These are phyloP conservation scores for Mallotus japonicus DNA, from an alignment of 441 rosid genomes.

Conservation along the genomic window DNA sequence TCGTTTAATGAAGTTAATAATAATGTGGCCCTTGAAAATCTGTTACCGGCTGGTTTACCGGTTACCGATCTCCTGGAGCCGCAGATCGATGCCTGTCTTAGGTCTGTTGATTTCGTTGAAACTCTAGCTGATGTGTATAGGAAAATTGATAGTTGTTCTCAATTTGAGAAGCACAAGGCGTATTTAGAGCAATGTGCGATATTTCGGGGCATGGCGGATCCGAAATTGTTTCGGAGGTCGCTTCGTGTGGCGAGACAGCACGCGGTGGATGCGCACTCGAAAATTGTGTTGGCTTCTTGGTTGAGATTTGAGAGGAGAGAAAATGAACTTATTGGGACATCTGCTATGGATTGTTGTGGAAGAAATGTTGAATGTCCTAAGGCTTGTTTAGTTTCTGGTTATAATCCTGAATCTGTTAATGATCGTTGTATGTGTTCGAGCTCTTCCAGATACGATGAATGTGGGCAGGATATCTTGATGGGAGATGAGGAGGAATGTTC, in stretches of 20 bases:
- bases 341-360: constrained; percentile 82
- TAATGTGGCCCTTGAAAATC: constrained; percentile 33
- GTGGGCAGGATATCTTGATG: constrained; percentile 29
- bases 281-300: constrained; percentile 82
- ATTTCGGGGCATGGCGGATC: constrained; percentile 65
- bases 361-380: constrained; percentile 80
- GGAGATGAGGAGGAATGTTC: constrained; percentile 49
- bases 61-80: constrained; percentile 72
- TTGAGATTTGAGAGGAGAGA: constrained; percentile 89
- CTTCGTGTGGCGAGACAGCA: constrained; percentile 72
- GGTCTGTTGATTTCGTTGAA: constrained; percentile 62
- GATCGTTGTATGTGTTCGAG: constrained; percentile 65
- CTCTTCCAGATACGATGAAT: constrained; percentile 28
- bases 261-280: constrained; percentile 70
- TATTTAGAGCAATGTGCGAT: constrained; percentile 72
- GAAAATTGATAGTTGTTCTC: constrained; percentile 49
- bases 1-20: constrained; percentile 28
- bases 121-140: constrained; percentile 62
- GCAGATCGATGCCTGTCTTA: constrained; percentile 63
- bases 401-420: constrained; percentile 60
- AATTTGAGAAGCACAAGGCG: constrained; percentile 52
- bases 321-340: constrained; percentile 71
- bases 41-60: constrained; percentile 85
- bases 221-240: constrained; percentile 73
- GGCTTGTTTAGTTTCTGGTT: constrained; percentile 68